A percentile compares a stretch with the other conserved stretches of the same genome.
Conservation (phyloP, 2,329 filamentous ascomycete genomes). For the Apiospora pterosperma region DNA sequence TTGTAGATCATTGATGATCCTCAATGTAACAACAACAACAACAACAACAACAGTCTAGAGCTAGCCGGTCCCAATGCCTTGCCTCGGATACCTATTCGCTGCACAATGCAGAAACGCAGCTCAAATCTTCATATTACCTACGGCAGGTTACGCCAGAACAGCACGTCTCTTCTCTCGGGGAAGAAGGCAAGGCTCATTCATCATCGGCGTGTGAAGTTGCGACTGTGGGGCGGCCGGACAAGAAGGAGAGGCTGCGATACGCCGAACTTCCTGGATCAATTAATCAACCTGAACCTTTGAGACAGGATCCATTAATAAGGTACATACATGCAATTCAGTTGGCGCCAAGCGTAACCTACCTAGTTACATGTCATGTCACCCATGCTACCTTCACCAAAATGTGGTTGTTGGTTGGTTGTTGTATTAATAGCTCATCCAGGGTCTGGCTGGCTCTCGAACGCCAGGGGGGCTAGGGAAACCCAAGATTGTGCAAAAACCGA, state of each 20-base stretch:
- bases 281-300: neutral
- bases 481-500: neutral
- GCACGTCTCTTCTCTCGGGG: neutral
- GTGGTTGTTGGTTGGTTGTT: neutral
- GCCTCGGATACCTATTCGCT: neutral
- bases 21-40: neutral
- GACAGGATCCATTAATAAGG: neutral
- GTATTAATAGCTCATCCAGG: conserved; percentile 6
- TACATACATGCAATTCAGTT: neutral
- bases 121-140: neutral
- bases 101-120: neutral
- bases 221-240: neutral
- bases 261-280: neutral
- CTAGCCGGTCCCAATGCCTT: neutral
- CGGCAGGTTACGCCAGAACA: neutral
- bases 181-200: neutral
- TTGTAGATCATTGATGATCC: neutral
- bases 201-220: neutral
- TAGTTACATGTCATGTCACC: neutral
- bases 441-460: neutral
- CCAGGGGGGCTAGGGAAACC: neutral
- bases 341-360: neutral
- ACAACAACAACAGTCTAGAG: neutral
- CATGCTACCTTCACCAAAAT: neutral
- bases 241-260: neutral